Percentiles rank a stretch among this genome's conserved stretches.
These are phyloP conservation scores for Neonectria magnoliae DNA, from an alignment of 2,329 filamentous ascomycete species.

Conservation along the genomic window DNA sequence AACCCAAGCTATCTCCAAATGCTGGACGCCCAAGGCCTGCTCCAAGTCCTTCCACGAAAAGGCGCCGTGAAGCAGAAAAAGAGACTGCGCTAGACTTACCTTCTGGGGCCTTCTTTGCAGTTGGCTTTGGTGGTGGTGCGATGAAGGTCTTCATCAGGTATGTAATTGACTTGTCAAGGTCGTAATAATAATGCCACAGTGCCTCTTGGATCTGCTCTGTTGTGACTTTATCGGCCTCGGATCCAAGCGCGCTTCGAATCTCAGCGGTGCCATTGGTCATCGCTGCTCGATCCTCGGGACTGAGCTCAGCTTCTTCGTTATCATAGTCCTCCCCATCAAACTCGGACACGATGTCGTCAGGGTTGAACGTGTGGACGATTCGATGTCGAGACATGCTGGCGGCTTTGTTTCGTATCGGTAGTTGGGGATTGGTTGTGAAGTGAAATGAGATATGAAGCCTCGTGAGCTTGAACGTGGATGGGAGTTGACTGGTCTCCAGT, in stretches of 20 bases:
- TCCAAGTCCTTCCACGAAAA: conserved; percentile 44
- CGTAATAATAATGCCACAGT: conserved; percentile 96
- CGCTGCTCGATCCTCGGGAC: conserved; percentile 56
- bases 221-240: conserved; percentile 65
- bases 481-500: not conserved
- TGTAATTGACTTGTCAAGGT: conserved; percentile 83
- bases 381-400: conserved; percentile 40
- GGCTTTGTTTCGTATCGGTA: not conserved
- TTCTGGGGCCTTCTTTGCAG: conserved; percentile 54
- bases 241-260: conserved; percentile 73
- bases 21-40: conserved; percentile 43
- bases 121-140: conserved; percentile 55
- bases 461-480: not conserved
- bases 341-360: conserved; percentile 59
- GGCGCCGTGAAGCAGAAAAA: conserved; percentile 43
- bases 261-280: conserved; percentile 74
- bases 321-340: conserved; percentile 59
- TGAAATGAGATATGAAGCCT: not conserved
- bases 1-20: conserved; percentile 21
- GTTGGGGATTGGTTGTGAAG: not conserved
- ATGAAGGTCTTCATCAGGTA: conserved; percentile 78
- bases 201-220: conserved; percentile 82
- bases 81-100: conserved; percentile 52
- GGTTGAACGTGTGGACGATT: conserved; percentile 56
- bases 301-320: conserved; percentile 58